A percentile compares a stretch with the other conserved stretches of the same genome.
Evolutionary conservation across 1,284 basidiomycete species (phyloP).

Genomic region (Porogramme epimiltina): DNA sequence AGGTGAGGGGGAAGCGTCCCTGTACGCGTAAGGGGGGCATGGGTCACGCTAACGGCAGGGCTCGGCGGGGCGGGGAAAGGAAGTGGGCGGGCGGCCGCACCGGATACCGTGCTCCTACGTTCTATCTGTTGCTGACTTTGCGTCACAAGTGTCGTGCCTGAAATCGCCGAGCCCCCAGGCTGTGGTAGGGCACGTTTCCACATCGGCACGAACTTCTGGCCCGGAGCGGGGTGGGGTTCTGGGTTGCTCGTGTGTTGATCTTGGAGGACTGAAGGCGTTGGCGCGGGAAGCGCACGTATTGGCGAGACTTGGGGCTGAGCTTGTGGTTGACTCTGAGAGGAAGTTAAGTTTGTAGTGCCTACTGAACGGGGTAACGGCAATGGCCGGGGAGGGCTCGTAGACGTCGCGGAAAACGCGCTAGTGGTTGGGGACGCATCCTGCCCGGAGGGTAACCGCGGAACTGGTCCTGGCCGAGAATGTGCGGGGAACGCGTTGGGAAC

Average conservation of each 20-base stretch:
- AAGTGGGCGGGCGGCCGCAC: constrained; percentile 5
- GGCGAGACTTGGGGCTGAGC: too few relatives aligned
- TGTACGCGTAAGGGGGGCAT: constrained; percentile 6
- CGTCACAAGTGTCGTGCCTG: constrained; percentile 1
- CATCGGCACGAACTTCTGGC: constrained; percentile 32
- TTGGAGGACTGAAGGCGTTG: neutral
- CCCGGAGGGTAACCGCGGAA: constrained; percentile 4
- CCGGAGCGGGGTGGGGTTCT: constrained; percentile 15
- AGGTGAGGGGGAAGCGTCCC: constrained; percentile 16
- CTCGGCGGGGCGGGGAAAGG: constrained; percentile 10
- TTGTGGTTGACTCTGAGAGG: constrained; percentile 6
- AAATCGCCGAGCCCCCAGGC: constrained; percentile 14
- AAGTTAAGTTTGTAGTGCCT: constrained; percentile 23
- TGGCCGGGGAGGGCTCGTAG: constrained; percentile 24
- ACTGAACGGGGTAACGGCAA: constrained; percentile 27
- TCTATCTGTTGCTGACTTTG: constrained; percentile 5
- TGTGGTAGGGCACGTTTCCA: constrained; percentile 33
- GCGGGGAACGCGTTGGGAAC: constrained; percentile 8
- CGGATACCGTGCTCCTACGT: constrained; percentile 16
- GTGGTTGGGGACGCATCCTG: constrained; percentile 8
- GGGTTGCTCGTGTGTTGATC: constrained; percentile 5
- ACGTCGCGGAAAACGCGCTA: constrained; percentile 10
- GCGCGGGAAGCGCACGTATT: constrained; percentile 19
- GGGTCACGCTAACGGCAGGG: constrained; percentile 2
- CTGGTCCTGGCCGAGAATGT: neutral